phyloP scores from a whole-genome alignment of 75 land plant species.

The Picea glauca region DNA sequence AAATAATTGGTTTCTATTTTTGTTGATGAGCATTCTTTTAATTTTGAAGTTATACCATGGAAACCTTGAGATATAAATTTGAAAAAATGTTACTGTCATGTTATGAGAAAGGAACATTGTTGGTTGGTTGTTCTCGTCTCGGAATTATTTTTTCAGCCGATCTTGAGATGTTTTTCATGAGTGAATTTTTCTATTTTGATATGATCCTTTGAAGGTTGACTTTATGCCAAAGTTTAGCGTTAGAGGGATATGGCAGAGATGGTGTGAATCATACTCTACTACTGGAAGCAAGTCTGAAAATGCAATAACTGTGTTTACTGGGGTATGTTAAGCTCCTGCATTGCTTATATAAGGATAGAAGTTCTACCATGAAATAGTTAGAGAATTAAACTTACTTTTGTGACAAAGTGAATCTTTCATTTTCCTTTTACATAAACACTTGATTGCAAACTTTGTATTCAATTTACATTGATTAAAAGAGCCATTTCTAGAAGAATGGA shows the following conservation, averaged over 20 bases:
- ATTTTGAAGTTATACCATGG: background rate
- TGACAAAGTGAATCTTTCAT: no score
- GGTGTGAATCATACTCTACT: conserved; percentile 84
- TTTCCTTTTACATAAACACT: no score
- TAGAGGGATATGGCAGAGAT: conserved; percentile 92
- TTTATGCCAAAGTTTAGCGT: conserved; percentile 97
- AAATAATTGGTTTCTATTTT: background rate
- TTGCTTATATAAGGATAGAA: background rate
- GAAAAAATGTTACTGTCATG: background rate
- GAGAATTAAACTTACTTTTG: no score
- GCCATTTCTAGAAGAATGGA: no score
- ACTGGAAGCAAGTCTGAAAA: conserved; percentile 44
- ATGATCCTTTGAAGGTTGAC: conserved; percentile 61
- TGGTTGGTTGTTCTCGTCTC: background rate
- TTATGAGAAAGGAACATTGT: background rate
- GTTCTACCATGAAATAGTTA: no score
- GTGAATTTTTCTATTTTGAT: background rate
- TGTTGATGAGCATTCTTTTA: conserved; percentile 3
- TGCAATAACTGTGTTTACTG: conserved; percentile 90
- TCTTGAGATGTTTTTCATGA: background rate
- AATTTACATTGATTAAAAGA: no score
- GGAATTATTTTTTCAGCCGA: background rate
- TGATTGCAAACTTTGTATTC: no score
- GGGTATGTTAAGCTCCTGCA: conserved; percentile 54
- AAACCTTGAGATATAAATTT: background rate